Percentiles rank a stretch among this genome's conserved stretches.
Conservation (phyloP, 2,329 filamentous ascomycete genomes). For the Penicillium sumatraense region DNA sequence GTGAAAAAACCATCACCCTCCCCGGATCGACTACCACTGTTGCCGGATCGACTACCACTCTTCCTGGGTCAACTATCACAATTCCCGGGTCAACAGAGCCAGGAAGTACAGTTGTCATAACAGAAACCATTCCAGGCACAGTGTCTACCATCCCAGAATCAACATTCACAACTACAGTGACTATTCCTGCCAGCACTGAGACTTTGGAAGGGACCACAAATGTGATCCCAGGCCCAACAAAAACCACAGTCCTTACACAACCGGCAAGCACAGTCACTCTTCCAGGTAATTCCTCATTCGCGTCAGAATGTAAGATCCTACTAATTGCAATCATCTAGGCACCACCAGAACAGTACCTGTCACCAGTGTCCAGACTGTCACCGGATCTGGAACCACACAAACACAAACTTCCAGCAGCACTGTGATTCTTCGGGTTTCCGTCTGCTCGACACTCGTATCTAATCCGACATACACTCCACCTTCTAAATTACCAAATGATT, state of each 20-base stretch:
- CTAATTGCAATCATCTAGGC: background rate
- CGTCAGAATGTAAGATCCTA: too few species aligned
- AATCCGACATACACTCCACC: conserved; percentile 37
- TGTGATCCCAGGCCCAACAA: conserved; percentile 7
- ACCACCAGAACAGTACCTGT: background rate
- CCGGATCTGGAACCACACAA: background rate
- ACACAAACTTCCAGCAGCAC: background rate
- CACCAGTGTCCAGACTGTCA: background rate
- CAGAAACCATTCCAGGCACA: background rate
- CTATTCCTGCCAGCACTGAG: conserved; percentile 4
- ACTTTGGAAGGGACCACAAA: conserved; percentile 4
- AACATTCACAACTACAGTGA: conserved; percentile 10
- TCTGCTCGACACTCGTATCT: conserved; percentile 31
- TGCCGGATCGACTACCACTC: background rate
- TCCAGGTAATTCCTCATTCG: background rate
- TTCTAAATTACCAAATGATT: conserved; percentile 30
- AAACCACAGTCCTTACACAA: conserved; percentile 1
- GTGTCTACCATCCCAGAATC: conserved; percentile 12
- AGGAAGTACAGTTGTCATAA: background rate
- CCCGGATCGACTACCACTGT: conserved; percentile 12
- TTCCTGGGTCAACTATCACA: conserved; percentile 11
- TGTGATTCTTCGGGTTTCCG: conserved; percentile 14
- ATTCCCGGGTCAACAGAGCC: background rate
- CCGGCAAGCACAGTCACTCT: background rate
- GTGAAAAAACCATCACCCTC: background rate